These are phyloP conservation scores for Ganoderma leucocontextum DNA, from an alignment of 1,284 basidiomycete species.

Conservation along the genomic window DNA sequence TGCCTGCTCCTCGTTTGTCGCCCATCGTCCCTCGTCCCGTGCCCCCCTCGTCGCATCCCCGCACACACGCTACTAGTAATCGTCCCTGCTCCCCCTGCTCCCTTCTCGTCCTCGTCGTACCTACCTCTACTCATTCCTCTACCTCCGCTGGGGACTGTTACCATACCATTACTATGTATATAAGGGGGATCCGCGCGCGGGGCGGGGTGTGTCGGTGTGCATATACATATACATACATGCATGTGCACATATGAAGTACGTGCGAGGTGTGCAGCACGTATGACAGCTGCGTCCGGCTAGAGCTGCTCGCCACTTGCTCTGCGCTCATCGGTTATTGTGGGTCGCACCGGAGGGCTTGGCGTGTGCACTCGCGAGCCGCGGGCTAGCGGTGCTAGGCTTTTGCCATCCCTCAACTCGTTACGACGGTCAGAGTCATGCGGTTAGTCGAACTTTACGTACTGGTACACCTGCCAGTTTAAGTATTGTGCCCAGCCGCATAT, in stretches of 20 bases:
- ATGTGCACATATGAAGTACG: not conserved
- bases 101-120: not conserved
- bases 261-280: not conserved
- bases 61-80: not conserved
- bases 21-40: not conserved
- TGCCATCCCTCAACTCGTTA: no score
- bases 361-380: no score
- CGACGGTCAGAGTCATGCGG: no score
- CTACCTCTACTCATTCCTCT: not conserved
- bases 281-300: no score
- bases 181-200: not conserved
- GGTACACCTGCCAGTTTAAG: no score
- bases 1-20: not conserved
- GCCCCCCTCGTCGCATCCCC: not conserved
- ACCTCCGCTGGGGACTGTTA: not conserved
- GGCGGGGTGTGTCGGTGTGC: not conserved
- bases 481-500: no score
- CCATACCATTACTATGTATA: not conserved
- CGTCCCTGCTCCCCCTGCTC: no score
- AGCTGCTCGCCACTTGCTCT: no score
- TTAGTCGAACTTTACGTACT: no score
- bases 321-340: no score
- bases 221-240: not conserved
- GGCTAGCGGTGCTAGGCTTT: no score
- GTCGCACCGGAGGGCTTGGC: no score